These are phyloP conservation scores for Ilyonectria mors-panacis DNA, from an alignment of 2,329 filamentous ascomycete genomes.

Conservation along the genomic window DNA sequence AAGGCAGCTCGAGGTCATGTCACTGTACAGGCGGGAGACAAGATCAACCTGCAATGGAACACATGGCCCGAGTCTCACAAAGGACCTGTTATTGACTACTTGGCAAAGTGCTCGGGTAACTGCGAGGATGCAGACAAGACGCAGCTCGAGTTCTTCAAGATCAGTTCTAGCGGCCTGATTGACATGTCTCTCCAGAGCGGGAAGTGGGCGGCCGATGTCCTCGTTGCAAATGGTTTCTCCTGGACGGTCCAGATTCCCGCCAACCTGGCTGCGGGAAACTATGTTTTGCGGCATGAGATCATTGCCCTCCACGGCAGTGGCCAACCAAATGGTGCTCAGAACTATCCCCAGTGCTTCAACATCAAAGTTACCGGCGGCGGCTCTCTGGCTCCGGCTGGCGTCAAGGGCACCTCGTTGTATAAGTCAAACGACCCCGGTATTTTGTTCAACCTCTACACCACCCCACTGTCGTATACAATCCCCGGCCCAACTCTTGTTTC, in stretches of 20 bases:
- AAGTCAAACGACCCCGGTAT: constrained; percentile 51
- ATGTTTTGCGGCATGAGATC: constrained; percentile 67
- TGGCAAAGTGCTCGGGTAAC: constrained; percentile 72
- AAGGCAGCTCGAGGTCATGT: constrained; percentile 56
- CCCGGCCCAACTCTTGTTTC: constrained; percentile 47
- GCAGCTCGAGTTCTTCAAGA: constrained; percentile 74
- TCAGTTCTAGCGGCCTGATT: constrained; percentile 68
- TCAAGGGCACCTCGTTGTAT: constrained; percentile 51
- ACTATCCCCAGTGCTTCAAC: constrained; percentile 67
- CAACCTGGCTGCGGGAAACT: constrained; percentile 55
- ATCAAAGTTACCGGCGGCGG: constrained; percentile 61
- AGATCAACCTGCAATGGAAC: constrained; percentile 59
- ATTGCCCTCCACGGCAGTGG: constrained; percentile 64
- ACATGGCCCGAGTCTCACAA: constrained; percentile 60
- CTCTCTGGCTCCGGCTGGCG: constrained; percentile 50
- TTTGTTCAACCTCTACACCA: constrained; percentile 52
- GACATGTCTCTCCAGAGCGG: constrained; percentile 59
- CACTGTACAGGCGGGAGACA: constrained; percentile 57
- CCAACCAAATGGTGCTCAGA: constrained; percentile 63
- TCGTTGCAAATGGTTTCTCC: constrained; percentile 58
- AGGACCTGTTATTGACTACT: constrained; percentile 74
- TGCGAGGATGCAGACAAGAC: constrained; percentile 68
- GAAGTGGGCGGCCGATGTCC: constrained; percentile 55
- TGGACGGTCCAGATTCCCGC: constrained; percentile 54
- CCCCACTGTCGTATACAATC: constrained; percentile 44